Evolutionary conservation across 2,329 filamentous ascomycete genomes (phyloP).

Genomic region (Diaporthe amygdali): DNA sequence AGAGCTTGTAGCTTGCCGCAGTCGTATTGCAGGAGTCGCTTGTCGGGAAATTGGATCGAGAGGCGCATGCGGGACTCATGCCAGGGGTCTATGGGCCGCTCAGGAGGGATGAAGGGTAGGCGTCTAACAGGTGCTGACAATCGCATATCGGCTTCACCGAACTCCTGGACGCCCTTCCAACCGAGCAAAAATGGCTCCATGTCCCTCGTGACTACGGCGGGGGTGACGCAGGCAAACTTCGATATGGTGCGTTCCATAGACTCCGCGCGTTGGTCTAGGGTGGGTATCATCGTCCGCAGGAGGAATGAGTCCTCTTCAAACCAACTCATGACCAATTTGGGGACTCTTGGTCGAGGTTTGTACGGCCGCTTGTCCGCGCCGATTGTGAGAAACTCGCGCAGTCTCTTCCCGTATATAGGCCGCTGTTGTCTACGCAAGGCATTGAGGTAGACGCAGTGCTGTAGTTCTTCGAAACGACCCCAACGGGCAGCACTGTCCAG

Average conservation of each 20-base stretch:
- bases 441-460: slow-evolving; percentile 81
- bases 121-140: slow-evolving; percentile 61
- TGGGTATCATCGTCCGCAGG: slow-evolving; percentile 73
- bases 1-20: slow-evolving; percentile 95
- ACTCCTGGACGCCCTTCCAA: slow-evolving; percentile 58
- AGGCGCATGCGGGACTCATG: slow-evolving; percentile 92
- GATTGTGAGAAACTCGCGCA: slow-evolving; percentile 78
- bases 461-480: slow-evolving; percentile 77
- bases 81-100: slow-evolving; percentile 76
- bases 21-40: slow-evolving; percentile 94
- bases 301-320: slow-evolving; percentile 72
- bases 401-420: slow-evolving; percentile 79
- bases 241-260: slow-evolving; percentile 77
- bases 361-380: slow-evolving; percentile 63
- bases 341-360: slow-evolving; percentile 64
- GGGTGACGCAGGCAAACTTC: slow-evolving; percentile 92
- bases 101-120: slow-evolving; percentile 62
- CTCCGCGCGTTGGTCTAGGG: slow-evolving; percentile 73
- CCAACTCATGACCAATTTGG: slow-evolving; percentile 73
- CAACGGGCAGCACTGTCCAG: slow-evolving; percentile 75
- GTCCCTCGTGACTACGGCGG: slow-evolving; percentile 83
- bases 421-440: slow-evolving; percentile 78
- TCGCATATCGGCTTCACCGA: slow-evolving; percentile 62
- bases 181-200: slow-evolving; percentile 73
- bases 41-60: slow-evolving; percentile 96